Base-by-base conservation (phyloP, 2,329 filamentous ascomycete species). In the Penicillium sp. region DNA sequence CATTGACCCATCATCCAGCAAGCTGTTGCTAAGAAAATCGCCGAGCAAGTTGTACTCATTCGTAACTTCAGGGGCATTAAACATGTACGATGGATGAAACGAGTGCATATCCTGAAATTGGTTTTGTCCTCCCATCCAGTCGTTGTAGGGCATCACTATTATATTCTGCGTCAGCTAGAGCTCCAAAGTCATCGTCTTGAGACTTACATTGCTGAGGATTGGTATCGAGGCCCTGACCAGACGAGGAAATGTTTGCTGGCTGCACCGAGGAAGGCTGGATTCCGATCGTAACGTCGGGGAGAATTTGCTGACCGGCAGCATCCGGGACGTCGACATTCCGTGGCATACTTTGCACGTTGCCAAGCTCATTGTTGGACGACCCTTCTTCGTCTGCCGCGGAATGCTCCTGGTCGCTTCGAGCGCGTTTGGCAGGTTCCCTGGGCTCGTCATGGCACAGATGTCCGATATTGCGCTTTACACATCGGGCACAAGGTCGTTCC, bases 401-500 rank as follows among this genome's bases (percentile, higher is more conserved):
- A 59, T 82, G 77, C 60, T 80, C 83, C 62, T 81, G 79, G 66
- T 85, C 81, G 72, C 80, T 84, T 77, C 93, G 93, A 78, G 95
- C 96, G 77, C 93, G 93, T 78, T 95, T 96, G 59, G 88, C 85
- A 66, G 87, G 82, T 71, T 99, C 93, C 76, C 93, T 88, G 66
- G 93, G 93, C 78, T 98, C 95, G 78, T 99, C 95, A 80, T 97
- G 95, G 78, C 95, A 99, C 65, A 99, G 84, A 78, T 99, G 95
- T 69, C 93, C 95, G 76, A 99, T 99, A 79, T 96, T 96, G 72
- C 95, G 89, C 80, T 98, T 99, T 78, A 98, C 91, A 82, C 95
- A 99, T 79, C 95, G 87, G 70, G 92, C 93, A 84, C 95, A 99
- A 71, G 95, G 95, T 74, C 95, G 89, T 81, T 96, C 92, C 92